Conservation (phyloP, 1,139 yeast genomes). For the Diutina siamensis region DNA sequence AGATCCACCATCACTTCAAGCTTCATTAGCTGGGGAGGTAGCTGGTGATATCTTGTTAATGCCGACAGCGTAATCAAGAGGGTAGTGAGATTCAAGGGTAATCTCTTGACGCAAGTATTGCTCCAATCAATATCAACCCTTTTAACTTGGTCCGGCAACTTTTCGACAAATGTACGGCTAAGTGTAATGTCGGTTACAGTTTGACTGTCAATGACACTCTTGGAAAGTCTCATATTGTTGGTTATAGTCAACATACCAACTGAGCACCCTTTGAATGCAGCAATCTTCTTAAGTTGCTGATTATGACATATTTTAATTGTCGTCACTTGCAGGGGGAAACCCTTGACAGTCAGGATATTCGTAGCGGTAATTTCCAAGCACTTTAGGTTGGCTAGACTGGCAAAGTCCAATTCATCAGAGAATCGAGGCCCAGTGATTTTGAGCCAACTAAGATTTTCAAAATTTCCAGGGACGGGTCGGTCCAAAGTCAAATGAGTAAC, state of each 20-base stretch:
- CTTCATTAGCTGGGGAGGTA: background rate
- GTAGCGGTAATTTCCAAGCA: background rate
- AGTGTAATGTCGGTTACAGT: too few species aligned
- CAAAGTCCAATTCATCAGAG: background rate
- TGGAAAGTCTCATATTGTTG: background rate
- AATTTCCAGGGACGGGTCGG: background rate
- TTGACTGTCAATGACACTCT: too few species aligned
- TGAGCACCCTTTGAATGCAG: background rate
- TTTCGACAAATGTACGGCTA: too few species aligned
- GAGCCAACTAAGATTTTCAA: background rate
- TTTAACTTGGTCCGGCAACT: background rate
- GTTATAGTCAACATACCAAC: background rate
- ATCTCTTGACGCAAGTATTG: background rate
- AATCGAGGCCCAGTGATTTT: background rate
- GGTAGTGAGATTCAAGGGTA: background rate
- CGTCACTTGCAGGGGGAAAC: background rate
- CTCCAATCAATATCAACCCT: background rate
- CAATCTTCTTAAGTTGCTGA: background rate
- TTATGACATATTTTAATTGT: background rate
- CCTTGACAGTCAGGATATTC: background rate
- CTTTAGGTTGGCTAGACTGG: background rate
- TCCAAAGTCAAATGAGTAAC: background rate
- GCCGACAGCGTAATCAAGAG: slow-evolving; percentile 1
- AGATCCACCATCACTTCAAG: background rate
- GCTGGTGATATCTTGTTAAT: background rate